phyloP scores from a whole-genome alignment of 2,329 filamentous ascomycete genomes.

The Colletotrichum sp. region DNA sequence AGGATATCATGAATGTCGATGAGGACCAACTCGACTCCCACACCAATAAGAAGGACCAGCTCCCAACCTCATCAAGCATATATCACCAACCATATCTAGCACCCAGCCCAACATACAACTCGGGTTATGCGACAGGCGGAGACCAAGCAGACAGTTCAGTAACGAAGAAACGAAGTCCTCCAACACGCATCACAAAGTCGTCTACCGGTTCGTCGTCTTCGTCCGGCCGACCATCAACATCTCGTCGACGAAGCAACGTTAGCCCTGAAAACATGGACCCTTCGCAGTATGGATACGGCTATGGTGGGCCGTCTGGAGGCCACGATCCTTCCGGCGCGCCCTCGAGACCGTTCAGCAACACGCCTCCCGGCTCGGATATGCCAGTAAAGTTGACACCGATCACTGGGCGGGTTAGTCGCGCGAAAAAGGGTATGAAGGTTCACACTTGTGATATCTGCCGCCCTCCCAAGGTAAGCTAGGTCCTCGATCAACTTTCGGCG shows the following conservation, averaged over 20 bases:
- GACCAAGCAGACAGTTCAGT: conserved; percentile 34
- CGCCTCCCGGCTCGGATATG: conserved; percentile 35
- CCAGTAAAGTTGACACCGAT: conserved; percentile 60
- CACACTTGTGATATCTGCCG: conserved; percentile 58
- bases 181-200: conserved; percentile 33
- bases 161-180: conserved; percentile 39
- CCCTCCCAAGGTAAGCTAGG: conserved; percentile 51
- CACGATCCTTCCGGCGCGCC: conserved; percentile 29
- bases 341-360: conserved; percentile 46
- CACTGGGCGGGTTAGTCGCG: conserved; percentile 60
- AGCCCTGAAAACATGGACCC: conserved; percentile 57
- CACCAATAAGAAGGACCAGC: conserved; percentile 50
- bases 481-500: not conserved
- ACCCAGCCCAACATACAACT: conserved; percentile 36
- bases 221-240: conserved; percentile 2
- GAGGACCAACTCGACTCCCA: conserved; percentile 49
- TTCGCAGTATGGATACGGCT: conserved; percentile 25
- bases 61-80: conserved; percentile 36
- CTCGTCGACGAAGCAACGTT: conserved; percentile 48
- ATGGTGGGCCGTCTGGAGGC: conserved; percentile 26
- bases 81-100: conserved; percentile 34
- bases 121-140: conserved; percentile 44
- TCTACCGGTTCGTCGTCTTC: conserved; percentile 29
- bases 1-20: conserved; percentile 62
- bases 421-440: conserved; percentile 64